Percentiles rank a stretch among this genome's conserved stretches.
Evolutionary conservation across 2,329 filamentous ascomycete genomes (phyloP).

Genomic region (Fusarium verrucosum): DNA sequence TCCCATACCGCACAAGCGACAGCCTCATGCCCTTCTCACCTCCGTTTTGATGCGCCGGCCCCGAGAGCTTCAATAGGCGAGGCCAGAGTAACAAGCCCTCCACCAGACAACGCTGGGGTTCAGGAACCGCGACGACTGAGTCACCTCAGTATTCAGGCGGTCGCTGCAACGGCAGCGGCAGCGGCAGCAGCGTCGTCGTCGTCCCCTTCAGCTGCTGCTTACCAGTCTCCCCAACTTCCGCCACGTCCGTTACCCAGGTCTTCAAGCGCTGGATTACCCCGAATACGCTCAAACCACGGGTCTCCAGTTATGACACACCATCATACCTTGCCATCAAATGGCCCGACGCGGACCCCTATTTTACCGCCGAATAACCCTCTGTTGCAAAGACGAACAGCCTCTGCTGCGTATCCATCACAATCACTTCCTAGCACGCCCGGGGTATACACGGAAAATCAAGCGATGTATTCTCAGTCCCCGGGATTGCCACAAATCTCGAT

Average conservation of each 20-base stretch:
- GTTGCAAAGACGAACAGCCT: conserved; percentile 22
- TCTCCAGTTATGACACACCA: conserved; percentile 14
- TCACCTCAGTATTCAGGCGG: conserved; percentile 12
- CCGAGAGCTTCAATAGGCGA: neutral
- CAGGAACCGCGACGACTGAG: conserved; percentile 11
- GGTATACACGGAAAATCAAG: neutral
- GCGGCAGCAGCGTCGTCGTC: too few species aligned
- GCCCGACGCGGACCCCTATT: conserved; percentile 1
- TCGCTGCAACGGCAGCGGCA: neutral
- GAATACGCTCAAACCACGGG: neutral
- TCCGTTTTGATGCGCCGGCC: conserved; percentile 13
- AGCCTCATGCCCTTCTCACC: conserved; percentile 3
- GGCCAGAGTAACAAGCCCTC: conserved; percentile 11
- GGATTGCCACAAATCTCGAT: conserved; percentile 7
- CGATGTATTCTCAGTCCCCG: conserved; percentile 2
- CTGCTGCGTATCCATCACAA: conserved; percentile 25
- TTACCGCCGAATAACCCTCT: conserved; percentile 9
- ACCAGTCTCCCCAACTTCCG: conserved; percentile 15
- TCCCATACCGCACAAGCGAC: conserved; percentile 1
- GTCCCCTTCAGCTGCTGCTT: neutral
- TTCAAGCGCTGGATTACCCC: conserved; percentile 11
- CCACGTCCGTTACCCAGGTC: conserved; percentile 4
- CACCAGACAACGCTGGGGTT: conserved; percentile 2
- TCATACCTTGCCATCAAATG: conserved; percentile 8
- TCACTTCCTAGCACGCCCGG: conserved; percentile 5